phyloP scores from a whole-genome alignment of 495 filamentous ascomycete genomes.

The Penicillium argentinense region DNA sequence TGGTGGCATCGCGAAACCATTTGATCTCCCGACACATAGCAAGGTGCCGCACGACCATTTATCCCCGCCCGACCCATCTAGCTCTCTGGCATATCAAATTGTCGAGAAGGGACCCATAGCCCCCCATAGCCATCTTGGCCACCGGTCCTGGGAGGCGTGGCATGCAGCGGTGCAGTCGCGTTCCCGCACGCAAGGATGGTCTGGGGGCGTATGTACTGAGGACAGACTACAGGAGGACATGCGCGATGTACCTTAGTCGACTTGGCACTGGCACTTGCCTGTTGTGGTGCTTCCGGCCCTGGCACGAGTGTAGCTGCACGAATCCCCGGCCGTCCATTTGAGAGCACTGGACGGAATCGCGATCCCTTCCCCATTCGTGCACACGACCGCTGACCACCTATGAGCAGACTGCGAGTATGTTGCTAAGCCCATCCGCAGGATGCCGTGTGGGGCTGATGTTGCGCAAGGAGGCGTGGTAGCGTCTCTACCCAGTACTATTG shows the following conservation, averaged over 20 bases:
- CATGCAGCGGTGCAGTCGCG: too few relatives aligned
- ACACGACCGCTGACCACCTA: neutral
- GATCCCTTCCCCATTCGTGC: neutral
- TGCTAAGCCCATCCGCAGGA: neutral
- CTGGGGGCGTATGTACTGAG: neutral
- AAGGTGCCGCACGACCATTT: too few relatives aligned
- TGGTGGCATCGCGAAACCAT: neutral
- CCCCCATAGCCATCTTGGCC: neutral
- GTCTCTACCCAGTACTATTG: too few relatives aligned
- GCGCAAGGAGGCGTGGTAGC: too few relatives aligned
- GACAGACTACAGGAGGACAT: too few relatives aligned
- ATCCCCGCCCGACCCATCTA: neutral
- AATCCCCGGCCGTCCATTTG: neutral
- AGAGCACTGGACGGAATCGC: neutral
- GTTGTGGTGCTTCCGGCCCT: neutral
- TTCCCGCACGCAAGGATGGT: too few relatives aligned
- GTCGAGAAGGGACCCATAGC: too few relatives aligned
- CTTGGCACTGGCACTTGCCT: neutral
- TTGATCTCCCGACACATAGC: too few relatives aligned
- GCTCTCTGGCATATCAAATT: too few relatives aligned
- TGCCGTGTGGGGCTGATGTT: neutral
- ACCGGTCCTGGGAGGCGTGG: neutral
- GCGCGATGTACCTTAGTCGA: too few relatives aligned
- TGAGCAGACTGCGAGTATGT: neutral
- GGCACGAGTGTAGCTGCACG: neutral